Evolutionary conservation across 1,284 basidiomycete genomes (phyloP).

Genomic region (Trichosporon coremiiforme): DNA sequence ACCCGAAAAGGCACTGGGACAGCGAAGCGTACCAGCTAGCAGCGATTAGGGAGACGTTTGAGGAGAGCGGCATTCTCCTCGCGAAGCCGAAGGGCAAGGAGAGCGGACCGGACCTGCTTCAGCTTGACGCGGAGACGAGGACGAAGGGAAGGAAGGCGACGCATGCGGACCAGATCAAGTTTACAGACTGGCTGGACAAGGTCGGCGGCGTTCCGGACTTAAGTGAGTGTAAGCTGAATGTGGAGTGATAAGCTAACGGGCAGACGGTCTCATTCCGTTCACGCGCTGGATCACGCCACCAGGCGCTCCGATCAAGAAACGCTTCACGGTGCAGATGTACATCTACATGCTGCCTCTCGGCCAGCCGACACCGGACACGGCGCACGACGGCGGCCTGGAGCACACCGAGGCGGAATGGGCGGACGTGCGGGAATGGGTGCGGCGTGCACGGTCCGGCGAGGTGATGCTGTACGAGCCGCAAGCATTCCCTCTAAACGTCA

Average conservation of each 20-base stretch:
- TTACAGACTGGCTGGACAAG: constrained; percentile 26
- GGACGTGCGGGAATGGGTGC: constrained; percentile 16
- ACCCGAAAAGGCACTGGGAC: constrained; percentile 23
- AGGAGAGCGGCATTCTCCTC: constrained; percentile 32
- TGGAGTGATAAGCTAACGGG: neutral
- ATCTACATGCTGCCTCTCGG: constrained; percentile 28
- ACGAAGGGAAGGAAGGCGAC: constrained; percentile 19
- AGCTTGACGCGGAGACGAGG: constrained; percentile 3
- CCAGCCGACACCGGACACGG: neutral
- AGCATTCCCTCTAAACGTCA: constrained; percentile 25
- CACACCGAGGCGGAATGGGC: constrained; percentile 28
- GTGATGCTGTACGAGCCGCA: constrained; percentile 33
- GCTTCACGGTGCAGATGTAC: constrained; percentile 33
- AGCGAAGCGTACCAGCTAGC: constrained; percentile 25
- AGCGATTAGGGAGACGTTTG: constrained; percentile 32
- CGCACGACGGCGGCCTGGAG: constrained; percentile 31
- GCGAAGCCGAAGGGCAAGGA: constrained; percentile 18
- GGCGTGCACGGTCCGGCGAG: constrained; percentile 18
- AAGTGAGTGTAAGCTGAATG: neutral
- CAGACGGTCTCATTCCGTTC: constrained; percentile 30
- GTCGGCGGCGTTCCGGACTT: constrained; percentile 27
- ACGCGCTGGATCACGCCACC: constrained; percentile 33
- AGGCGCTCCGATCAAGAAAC: constrained; percentile 21
- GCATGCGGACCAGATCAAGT: constrained; percentile 27
- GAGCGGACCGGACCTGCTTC: constrained; percentile 11